A percentile compares a stretch with the other conserved stretches of the same genome.
Conservation (phyloP, 768 basidiomycete species). For the Leccinum subgranulosum region DNA sequence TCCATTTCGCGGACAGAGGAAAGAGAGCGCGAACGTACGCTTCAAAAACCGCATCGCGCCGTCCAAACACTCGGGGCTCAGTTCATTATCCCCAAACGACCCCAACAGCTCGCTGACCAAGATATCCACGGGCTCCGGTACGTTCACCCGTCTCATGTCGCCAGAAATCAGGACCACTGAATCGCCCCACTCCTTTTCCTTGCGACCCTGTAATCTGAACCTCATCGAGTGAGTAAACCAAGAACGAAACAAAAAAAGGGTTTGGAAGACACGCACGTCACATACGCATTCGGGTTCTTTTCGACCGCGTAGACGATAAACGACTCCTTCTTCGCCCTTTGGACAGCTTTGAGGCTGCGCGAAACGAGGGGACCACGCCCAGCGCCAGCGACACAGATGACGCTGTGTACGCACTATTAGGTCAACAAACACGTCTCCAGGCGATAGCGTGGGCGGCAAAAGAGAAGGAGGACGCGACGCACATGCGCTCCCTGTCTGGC, state of each 20-base stretch:
- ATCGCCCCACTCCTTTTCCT: constrained; percentile 78
- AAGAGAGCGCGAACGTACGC: constrained; percentile 41
- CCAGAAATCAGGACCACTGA: constrained; percentile 84
- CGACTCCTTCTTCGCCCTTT: constrained; percentile 59
- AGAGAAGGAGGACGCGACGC: constrained; percentile 30
- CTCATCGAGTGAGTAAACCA: constrained; percentile 11
- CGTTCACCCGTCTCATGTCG: constrained; percentile 83
- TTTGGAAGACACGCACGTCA: constrained; percentile 63
- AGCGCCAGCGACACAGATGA: constrained; percentile 90
- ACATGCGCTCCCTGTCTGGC: constrained; percentile 61
- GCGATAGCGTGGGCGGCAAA: neutral
- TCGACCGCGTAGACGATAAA: constrained; percentile 82
- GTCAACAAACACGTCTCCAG: constrained; percentile 11
- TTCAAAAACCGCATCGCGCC: constrained; percentile 93
- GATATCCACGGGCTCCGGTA: constrained; percentile 90
- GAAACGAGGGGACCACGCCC: constrained; percentile 92
- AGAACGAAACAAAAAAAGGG: constrained; percentile 4
- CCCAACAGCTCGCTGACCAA: constrained; percentile 94
- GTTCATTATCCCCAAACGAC: constrained; percentile 97
- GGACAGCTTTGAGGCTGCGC: constrained; percentile 74
- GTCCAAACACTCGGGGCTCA: constrained; percentile 97
- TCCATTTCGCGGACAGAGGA: neutral
- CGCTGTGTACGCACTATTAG: constrained; percentile 40
- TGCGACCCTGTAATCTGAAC: constrained; percentile 76
- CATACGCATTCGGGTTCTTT: constrained; percentile 94